These are phyloP conservation scores for Saussurea involucrata DNA, from an alignment of 129 eudicot species.

Conservation along the genomic window DNA sequence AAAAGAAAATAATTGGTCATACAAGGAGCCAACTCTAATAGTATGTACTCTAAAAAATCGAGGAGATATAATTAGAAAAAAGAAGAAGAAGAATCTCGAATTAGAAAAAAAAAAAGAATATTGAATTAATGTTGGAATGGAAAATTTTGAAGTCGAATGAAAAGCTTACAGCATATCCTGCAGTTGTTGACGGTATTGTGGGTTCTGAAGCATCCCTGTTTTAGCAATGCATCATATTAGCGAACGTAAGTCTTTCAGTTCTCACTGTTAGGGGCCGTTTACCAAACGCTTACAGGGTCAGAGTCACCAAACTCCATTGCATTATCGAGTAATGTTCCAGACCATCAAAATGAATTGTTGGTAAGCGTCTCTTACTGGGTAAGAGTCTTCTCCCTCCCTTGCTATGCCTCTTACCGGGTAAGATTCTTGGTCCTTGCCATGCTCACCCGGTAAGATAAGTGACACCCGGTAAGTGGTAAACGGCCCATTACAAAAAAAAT, in stretches of 20 bases:
- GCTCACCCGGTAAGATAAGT: too few relatives aligned
- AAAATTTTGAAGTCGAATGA: neutral
- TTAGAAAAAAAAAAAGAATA: neutral
- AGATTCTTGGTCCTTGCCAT: too few relatives aligned
- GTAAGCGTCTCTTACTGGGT: too few relatives aligned
- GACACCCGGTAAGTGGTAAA: neutral
- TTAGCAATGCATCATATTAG: constrained; percentile 10
- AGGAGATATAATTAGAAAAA: neutral
- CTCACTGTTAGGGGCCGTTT: neutral
- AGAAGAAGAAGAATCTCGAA: too few relatives aligned
- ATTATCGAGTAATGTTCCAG: too few relatives aligned
- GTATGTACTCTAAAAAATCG: neutral
- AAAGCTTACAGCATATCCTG: constrained; percentile 90
- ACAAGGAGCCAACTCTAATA: neutral
- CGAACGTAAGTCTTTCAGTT: neutral
- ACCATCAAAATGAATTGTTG: too few relatives aligned
- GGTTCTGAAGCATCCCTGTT: constrained; percentile 98
- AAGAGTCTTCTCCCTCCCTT: too few relatives aligned
- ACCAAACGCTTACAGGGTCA: too few relatives aligned
- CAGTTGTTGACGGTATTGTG: constrained; percentile 87
- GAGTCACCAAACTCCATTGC: too few relatives aligned
- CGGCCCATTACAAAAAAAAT: neutral
- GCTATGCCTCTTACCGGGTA: too few relatives aligned
- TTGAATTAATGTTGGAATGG: neutral
- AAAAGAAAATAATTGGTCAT: neutral